phyloP scores from a whole-genome alignment of 2,329 filamentous ascomycete genomes.

The Orbilia oligospora region DNA sequence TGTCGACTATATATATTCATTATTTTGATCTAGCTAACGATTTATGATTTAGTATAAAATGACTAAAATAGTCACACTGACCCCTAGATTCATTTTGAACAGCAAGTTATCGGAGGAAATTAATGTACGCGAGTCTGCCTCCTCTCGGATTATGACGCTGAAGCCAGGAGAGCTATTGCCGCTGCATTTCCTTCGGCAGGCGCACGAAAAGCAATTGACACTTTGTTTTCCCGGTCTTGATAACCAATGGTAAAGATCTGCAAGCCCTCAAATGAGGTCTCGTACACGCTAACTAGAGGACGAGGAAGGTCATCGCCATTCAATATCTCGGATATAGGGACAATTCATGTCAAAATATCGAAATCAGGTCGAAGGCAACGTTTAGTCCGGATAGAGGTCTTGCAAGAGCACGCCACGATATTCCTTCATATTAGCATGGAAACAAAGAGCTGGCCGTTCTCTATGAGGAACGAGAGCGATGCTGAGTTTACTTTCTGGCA shows the following conservation, averaged over 20 bases:
- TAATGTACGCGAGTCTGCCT: slow-evolving; percentile 83
- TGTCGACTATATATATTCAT: slow-evolving; percentile 55
- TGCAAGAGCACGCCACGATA: slow-evolving; percentile 93
- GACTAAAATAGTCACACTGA: slow-evolving; percentile 93
- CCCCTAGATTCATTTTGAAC: slow-evolving; percentile 92
- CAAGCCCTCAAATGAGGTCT: not conserved
- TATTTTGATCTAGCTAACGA: slow-evolving; percentile 5
- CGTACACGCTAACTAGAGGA: not conserved
- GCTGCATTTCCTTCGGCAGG: slow-evolving; percentile 89
- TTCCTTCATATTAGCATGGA: slow-evolving; percentile 93
- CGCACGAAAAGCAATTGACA: slow-evolving; percentile 86
- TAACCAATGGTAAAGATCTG: slow-evolving; percentile 79
- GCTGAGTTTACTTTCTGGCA: slow-evolving; percentile 97
- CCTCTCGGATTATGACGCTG: slow-evolving; percentile 82
- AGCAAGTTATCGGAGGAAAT: slow-evolving; percentile 92
- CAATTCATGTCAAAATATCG: slow-evolving; percentile 91
- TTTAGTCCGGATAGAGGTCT: slow-evolving; percentile 86
- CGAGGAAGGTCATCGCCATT: slow-evolving; percentile 82
- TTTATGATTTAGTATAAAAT: slow-evolving; percentile 78
- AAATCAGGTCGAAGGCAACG: slow-evolving; percentile 90
- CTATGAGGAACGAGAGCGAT: slow-evolving; percentile 98
- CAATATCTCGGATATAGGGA: slow-evolving; percentile 95
- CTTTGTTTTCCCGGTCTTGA: slow-evolving; percentile 94
- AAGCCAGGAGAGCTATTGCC: slow-evolving; percentile 85
- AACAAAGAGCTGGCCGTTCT: slow-evolving; percentile 97